Evolutionary conservation across 2,329 filamentous ascomycete genomes (phyloP).

Genomic region (Exophiala bonariae): DNA sequence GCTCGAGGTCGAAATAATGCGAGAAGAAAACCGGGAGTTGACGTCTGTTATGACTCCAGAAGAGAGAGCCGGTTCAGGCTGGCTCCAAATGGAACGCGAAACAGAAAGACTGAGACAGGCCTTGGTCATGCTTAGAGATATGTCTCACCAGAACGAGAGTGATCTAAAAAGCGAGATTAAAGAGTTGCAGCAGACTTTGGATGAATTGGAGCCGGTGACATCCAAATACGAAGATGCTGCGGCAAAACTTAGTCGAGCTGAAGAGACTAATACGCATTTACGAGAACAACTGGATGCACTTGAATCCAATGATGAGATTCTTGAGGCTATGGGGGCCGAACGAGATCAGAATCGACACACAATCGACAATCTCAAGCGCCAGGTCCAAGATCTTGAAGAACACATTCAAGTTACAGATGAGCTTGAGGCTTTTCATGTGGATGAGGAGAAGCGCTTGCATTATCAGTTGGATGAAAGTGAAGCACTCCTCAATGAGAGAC

Average conservation of each 20-base stretch:
- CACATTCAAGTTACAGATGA: slow-evolving; percentile 93
- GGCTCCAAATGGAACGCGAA: slow-evolving; percentile 86
- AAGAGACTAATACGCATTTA: slow-evolving; percentile 78
- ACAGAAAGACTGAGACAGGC: slow-evolving; percentile 88
- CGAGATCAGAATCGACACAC: slow-evolving; percentile 61
- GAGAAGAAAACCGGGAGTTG: slow-evolving; percentile 83
- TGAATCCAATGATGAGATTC: slow-evolving; percentile 86
- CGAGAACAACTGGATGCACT: slow-evolving; percentile 88
- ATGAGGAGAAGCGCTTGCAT: slow-evolving; percentile 77
- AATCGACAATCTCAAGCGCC: slow-evolving; percentile 23
- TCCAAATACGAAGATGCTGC: slow-evolving; percentile 69
- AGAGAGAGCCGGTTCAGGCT: slow-evolving; percentile 81
- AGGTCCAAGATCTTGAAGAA: slow-evolving; percentile 83
- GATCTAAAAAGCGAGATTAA: slow-evolving; percentile 76
- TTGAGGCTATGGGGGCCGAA: slow-evolving; percentile 85
- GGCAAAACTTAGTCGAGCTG: slow-evolving; percentile 70
- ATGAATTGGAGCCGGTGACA: slow-evolving; percentile 66
- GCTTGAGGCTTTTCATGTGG: slow-evolving; percentile 81
- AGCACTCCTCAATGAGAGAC: slow-evolving; percentile 77
- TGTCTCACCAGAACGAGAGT: slow-evolving; percentile 80
- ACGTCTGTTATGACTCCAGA: slow-evolving; percentile 83
- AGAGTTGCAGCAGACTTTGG: slow-evolving; percentile 70
- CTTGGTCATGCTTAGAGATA: slow-evolving; percentile 77
- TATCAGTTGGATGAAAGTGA: slow-evolving; percentile 91
- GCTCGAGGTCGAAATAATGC: slow-evolving; percentile 81